Conservation (phyloP, 805 yeast genomes). For the Clavispora asparagi region DNA sequence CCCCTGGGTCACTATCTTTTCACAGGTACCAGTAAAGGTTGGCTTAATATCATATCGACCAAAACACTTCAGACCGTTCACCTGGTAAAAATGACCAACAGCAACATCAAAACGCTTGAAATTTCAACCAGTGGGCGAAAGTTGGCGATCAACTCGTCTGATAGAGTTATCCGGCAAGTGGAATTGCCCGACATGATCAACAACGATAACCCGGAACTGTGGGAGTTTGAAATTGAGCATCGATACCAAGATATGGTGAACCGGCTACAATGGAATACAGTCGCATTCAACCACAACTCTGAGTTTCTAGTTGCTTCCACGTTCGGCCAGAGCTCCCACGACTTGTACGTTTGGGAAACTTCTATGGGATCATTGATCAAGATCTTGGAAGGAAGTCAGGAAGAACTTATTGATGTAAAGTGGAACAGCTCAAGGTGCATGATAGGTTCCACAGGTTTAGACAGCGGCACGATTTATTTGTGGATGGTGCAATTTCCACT, state of each 20-base stretch:
- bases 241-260: constrained; percentile 89
- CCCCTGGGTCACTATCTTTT: constrained; percentile 53
- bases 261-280: constrained; percentile 81
- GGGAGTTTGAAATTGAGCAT: constrained; percentile 66
- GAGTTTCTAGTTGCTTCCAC: constrained; percentile 90
- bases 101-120: constrained; percentile 66
- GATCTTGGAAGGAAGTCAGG: constrained; percentile 86
- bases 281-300: constrained; percentile 63
- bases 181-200: constrained; percentile 41
- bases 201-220: constrained; percentile 21
- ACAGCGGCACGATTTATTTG: constrained; percentile 72
- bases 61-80: constrained; percentile 33
- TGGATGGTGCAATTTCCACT: constrained; percentile 85
- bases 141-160: constrained; percentile 72
- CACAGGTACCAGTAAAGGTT: constrained; percentile 79
- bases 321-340: constrained; percentile 77
- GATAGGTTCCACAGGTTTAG: constrained; percentile 80
- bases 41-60: constrained; percentile 48
- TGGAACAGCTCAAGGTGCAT: constrained; percentile 77
- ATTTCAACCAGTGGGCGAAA: constrained; percentile 56
- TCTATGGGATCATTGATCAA: constrained; percentile 81
- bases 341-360: constrained; percentile 90
- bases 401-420: constrained; percentile 78
- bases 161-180: constrained; percentile 65
- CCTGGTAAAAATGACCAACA: constrained; percentile 53